phyloP scores from a whole-genome alignment of 2,329 filamentous ascomycete species.

The Mariannaea sp. region DNA sequence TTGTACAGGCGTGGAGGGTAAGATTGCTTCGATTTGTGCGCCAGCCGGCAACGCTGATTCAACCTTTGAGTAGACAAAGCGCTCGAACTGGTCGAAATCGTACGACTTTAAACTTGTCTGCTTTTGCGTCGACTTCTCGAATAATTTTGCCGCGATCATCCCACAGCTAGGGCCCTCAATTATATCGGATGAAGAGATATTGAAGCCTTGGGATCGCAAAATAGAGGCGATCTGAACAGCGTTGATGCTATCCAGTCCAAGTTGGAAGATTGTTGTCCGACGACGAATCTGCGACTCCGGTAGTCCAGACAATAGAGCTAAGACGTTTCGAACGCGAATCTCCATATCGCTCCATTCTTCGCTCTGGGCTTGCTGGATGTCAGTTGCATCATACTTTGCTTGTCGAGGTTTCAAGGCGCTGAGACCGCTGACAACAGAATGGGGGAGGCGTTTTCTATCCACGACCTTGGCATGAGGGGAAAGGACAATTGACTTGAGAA shows the following conservation, averaged over 20 bases:
- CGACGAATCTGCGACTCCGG: slow-evolving; percentile 56
- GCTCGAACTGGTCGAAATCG: slow-evolving; percentile 49
- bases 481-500: slow-evolving; percentile 35
- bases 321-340: slow-evolving; percentile 55
- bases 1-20: slow-evolving; percentile 82
- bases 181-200: slow-evolving; percentile 72
- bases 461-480: slow-evolving; percentile 37
- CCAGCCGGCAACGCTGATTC: slow-evolving; percentile 18
- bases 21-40: slow-evolving; percentile 58
- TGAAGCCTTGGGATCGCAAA: slow-evolving; percentile 63
- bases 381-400: slow-evolving; percentile 23
- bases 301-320: slow-evolving; percentile 63
- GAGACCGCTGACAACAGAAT: slow-evolving; percentile 25
- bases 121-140: slow-evolving; percentile 20
- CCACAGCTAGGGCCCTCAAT: slow-evolving; percentile 63
- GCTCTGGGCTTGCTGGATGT: slow-evolving; percentile 20
- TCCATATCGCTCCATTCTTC: slow-evolving; percentile 58
- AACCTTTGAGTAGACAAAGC: slow-evolving; percentile 39
- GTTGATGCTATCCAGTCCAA: slow-evolving; percentile 92
- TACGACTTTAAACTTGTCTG: slow-evolving; percentile 32
- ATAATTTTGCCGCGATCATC: slow-evolving; percentile 42
- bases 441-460: slow-evolving; percentile 31
- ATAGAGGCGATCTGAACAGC: slow-evolving; percentile 75
- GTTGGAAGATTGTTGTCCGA: slow-evolving; percentile 76
- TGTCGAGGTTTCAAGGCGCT: slow-evolving; percentile 27